Conservation (phyloP, 169 alveolate species). For the Plasmodium knowlesi region DNA sequence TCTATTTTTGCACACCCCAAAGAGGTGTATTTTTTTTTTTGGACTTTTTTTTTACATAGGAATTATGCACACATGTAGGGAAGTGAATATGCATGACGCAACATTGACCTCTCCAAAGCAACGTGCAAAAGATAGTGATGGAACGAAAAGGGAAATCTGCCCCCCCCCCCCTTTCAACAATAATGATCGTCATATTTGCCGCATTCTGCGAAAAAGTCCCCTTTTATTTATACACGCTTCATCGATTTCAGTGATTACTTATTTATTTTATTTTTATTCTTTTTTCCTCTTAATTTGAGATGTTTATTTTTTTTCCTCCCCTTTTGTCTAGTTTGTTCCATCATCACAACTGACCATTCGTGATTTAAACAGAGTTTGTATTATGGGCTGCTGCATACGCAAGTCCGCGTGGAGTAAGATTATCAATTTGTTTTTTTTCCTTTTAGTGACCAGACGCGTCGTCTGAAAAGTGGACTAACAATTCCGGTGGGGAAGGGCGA, state of each 20-base stretch:
- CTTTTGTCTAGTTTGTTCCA: background rate
- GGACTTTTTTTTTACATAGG: background rate
- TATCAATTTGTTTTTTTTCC: background rate
- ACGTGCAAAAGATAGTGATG: background rate
- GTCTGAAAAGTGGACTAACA: background rate
- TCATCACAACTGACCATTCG: background rate
- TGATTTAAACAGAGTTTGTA: background rate
- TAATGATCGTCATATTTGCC: background rate
- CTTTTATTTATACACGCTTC: background rate
- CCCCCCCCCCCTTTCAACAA: background rate
- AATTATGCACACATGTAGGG: background rate
- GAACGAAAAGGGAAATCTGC: background rate
- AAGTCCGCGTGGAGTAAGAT: background rate
- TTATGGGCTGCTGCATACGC: background rate
- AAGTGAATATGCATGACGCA: background rate
- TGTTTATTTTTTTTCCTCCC: background rate
- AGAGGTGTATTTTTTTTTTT: background rate
- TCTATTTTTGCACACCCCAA: background rate
- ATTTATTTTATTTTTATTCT: background rate
- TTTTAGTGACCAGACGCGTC: background rate
- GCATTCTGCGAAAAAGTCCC: background rate
- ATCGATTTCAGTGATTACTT: background rate
- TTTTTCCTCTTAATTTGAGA: background rate
- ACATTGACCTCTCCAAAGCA: background rate
- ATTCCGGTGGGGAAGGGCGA: background rate